These are phyloP conservation scores for Symmetrospora coprosmae DNA, from an alignment of 768 basidiomycete genomes.

Conservation along the genomic window DNA sequence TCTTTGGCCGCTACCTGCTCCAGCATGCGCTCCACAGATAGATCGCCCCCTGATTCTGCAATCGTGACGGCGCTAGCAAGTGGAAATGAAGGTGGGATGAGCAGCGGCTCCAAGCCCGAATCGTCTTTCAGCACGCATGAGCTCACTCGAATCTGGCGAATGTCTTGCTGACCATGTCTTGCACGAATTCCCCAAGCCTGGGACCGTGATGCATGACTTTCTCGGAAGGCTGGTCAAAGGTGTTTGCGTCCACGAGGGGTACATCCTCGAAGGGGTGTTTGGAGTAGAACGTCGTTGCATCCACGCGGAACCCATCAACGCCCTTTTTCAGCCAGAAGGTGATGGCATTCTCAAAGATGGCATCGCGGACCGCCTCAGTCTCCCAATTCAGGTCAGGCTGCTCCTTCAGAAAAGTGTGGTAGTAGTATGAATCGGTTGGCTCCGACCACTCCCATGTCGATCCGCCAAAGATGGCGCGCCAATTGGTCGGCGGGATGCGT, in stretches of 20 bases:
- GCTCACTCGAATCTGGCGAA: slow-evolving; percentile 44
- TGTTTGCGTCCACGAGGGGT: slow-evolving; percentile 43
- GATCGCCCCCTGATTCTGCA: slow-evolving; percentile 36
- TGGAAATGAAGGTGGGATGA: too few species aligned
- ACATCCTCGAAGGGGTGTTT: slow-evolving; percentile 55
- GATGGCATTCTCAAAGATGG: slow-evolving; percentile 52
- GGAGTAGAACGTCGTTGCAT: slow-evolving; percentile 39
- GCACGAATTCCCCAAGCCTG: slow-evolving; percentile 51
- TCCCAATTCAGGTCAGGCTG: slow-evolving; percentile 72
- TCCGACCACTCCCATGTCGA: slow-evolving; percentile 56
- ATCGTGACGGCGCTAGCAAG: slow-evolving; percentile 31
- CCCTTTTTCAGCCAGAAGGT: slow-evolving; percentile 59
- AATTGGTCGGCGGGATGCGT: slow-evolving; percentile 54
- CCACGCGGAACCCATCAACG: slow-evolving; percentile 59
- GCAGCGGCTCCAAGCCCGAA: slow-evolving; percentile 40
- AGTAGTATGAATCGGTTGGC: slow-evolving; percentile 55
- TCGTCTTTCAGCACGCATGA: slow-evolving; percentile 42
- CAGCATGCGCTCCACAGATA: slow-evolving; percentile 42
- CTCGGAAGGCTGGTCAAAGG: slow-evolving; percentile 8
- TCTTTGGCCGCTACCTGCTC: slow-evolving; percentile 24
- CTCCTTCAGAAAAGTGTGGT: slow-evolving; percentile 52
- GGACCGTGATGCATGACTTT: slow-evolving; percentile 41
- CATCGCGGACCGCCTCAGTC: slow-evolving; percentile 37
- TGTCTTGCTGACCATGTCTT: slow-evolving; percentile 52
- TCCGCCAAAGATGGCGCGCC: slow-evolving; percentile 44